These are phyloP conservation scores for Pestalotiopsis sp. DNA, from an alignment of 2,329 filamentous ascomycete genomes.

Conservation along the genomic window DNA sequence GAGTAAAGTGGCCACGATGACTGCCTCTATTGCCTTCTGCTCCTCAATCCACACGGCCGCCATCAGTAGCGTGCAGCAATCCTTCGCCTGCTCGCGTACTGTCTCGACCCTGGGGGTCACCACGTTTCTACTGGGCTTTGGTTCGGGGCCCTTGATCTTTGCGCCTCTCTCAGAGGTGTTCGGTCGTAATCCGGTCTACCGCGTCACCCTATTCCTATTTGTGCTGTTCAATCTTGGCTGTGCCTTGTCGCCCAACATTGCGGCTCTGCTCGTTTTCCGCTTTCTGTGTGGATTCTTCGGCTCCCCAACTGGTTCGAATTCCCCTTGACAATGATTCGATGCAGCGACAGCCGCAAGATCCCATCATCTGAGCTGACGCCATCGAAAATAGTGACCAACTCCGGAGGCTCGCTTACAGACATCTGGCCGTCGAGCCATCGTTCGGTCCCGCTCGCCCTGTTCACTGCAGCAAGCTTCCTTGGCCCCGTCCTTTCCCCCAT, in stretches of 20 bases:
- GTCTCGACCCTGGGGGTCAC: not conserved
- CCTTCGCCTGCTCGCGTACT: not conserved
- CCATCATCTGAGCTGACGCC: not conserved
- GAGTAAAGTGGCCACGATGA: not conserved
- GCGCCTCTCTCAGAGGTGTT: conserved; percentile 1
- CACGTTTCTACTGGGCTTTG: conserved; percentile 1
- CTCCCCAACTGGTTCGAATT: conserved; percentile 26
- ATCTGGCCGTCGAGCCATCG: conserved; percentile 38
- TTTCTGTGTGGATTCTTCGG: conserved; percentile 47
- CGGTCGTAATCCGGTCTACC: not conserved
- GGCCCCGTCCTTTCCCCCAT: conserved; percentile 11
- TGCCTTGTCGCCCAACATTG: conserved; percentile 47
- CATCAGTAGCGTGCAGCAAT: not conserved
- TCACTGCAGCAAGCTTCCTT: conserved; percentile 17
- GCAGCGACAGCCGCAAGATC: not conserved
- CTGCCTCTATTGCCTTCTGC: conserved; percentile 1
- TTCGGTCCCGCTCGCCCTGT: conserved; percentile 40
- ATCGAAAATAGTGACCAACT: conserved; percentile 37
- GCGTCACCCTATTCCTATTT: not conserved
- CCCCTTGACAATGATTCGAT: no score
- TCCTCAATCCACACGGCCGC: conserved; percentile 1
- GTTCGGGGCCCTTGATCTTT: not conserved
- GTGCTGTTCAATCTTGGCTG: conserved; percentile 40
- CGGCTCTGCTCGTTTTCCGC: conserved; percentile 31
- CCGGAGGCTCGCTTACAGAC: conserved; percentile 44